A percentile compares a stretch with the other conserved stretches of the same genome.
Conservation (phyloP, 2,329 filamentous ascomycete genomes). For the Leptodontidium sp. region DNA sequence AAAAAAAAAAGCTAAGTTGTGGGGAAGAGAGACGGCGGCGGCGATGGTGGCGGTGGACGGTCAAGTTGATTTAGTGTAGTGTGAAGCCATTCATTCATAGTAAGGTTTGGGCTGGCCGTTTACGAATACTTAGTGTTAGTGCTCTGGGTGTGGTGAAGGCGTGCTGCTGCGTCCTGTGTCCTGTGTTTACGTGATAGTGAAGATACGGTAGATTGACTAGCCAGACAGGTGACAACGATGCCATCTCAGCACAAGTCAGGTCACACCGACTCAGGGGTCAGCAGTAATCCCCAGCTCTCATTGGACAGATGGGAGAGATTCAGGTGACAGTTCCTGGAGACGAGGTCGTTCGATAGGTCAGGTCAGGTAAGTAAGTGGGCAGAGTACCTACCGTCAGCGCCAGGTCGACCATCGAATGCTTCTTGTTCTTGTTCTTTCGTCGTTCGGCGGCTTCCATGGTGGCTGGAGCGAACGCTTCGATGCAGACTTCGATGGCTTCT, state of each 20-base stretch:
- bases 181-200: conserved; percentile 27
- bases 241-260: conserved; percentile 17
- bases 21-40: conserved; percentile 6
- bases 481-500: conserved; percentile 40
- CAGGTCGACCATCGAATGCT: neutral
- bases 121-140: neutral
- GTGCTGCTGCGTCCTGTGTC: neutral
- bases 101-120: neutral
- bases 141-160: too few relatives aligned
- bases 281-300: neutral
- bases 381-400: too few relatives aligned
- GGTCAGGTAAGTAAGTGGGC: neutral
- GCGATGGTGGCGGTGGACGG: neutral
- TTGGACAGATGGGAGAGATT: neutral
- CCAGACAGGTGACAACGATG: conserved; percentile 1
- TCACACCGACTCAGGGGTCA: conserved; percentile 31
- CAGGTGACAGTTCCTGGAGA: conserved; percentile 22
- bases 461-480: conserved; percentile 36
- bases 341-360: conserved; percentile 30
- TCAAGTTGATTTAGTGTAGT: too few relatives aligned
- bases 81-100: neutral
- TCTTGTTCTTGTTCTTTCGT: conserved; percentile 23
- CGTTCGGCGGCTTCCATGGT: conserved; percentile 39
- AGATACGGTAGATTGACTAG: neutral
- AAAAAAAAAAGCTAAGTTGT: conserved; percentile 7